Conservation (phyloP, 192 early-diverging fungal species). For the Glomus cerebriforme region DNA sequence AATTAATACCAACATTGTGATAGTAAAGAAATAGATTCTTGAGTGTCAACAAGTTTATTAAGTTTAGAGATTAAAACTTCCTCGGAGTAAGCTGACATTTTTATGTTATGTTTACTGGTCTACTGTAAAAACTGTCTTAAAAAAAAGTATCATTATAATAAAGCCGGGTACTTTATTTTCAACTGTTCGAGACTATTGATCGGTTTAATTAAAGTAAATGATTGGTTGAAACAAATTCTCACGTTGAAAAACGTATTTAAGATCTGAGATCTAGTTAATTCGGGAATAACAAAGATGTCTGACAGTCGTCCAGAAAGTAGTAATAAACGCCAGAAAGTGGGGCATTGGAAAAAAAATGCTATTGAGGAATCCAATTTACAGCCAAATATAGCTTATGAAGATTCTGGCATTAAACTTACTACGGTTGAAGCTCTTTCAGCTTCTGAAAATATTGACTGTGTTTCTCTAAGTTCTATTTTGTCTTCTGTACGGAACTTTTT, state of each 20-base stretch:
- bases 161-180: too few relatives aligned
- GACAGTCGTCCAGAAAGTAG: not conserved
- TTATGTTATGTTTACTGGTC: too few relatives aligned
- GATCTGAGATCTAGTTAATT: not conserved
- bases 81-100: constrained; percentile 19
- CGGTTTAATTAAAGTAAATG: not conserved
- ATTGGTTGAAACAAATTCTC: not conserved
- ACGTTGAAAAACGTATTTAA: not conserved
- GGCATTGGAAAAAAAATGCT: not conserved
- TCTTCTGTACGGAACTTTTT: not conserved
- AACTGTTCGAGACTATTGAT: not conserved
- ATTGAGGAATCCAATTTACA: not conserved
- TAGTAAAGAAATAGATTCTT: constrained; percentile 36
- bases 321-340: not conserved
- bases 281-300: too few relatives aligned
- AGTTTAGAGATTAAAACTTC: constrained; percentile 30
- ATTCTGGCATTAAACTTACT: not conserved
- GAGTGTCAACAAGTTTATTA: constrained; percentile 32
- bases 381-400: not conserved
- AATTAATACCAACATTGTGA: constrained; percentile 37
- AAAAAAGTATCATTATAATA: too few relatives aligned
- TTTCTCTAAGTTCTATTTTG: not conserved
- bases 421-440: not conserved
- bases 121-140: too few relatives aligned
- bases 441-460: not conserved